phyloP scores from a whole-genome alignment of 371 early-diverging fungal genomes.

The Chytridium lagenaria region DNA sequence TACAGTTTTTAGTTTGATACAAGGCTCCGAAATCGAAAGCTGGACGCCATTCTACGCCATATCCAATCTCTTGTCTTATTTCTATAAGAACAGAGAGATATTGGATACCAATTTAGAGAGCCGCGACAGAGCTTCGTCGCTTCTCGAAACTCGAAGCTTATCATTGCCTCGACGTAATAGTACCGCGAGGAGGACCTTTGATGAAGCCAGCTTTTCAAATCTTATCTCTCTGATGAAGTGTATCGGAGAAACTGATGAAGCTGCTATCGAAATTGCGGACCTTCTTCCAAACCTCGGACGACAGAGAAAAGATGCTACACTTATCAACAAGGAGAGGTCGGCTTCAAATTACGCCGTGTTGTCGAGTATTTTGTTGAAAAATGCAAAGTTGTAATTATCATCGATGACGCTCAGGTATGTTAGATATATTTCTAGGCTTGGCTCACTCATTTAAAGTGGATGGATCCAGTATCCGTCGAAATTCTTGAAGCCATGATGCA shows the following conservation, averaged over 20 bases:
- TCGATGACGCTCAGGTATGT: background rate
- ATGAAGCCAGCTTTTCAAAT: background rate
- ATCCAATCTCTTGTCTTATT: background rate
- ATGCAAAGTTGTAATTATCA: background rate
- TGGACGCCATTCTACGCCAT: background rate
- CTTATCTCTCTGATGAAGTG: background rate
- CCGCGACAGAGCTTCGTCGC: too few relatives aligned
- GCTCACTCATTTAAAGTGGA: background rate
- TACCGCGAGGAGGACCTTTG: background rate
- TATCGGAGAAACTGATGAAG: background rate
- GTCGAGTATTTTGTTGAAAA: background rate
- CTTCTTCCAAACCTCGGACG: background rate
- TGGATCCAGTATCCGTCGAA: background rate
- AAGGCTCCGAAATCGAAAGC: slow-evolving; percentile 1
- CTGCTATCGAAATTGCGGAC: background rate
- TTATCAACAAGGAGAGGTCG: background rate
- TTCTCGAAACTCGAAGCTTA: too few relatives aligned
- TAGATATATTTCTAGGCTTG: background rate
- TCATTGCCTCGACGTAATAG: too few relatives aligned
- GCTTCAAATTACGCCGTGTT: background rate
- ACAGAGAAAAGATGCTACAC: background rate
- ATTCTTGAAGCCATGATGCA: background rate
- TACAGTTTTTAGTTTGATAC: background rate
- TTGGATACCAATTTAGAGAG: too few relatives aligned
- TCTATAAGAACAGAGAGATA: too few relatives aligned